Evolutionary conservation across 2,329 filamentous ascomycete genomes (phyloP).

Genomic region (Venturia nashicola): DNA sequence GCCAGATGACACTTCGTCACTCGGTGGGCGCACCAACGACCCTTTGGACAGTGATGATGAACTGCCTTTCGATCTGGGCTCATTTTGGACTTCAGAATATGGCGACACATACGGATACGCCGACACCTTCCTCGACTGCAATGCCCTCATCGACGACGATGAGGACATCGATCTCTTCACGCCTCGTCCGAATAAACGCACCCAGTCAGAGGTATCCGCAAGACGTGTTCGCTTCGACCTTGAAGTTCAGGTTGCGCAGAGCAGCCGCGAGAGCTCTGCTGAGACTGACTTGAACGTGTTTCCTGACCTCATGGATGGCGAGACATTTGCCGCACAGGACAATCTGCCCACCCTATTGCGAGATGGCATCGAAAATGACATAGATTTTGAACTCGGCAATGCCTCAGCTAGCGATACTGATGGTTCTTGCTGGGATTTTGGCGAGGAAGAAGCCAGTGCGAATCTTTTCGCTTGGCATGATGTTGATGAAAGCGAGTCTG

Average conservation of each 20-base stretch:
- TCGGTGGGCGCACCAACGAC: not conserved
- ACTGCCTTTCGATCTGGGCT: conserved; percentile 10
- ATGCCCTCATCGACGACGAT: not conserved
- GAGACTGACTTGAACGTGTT: conserved; percentile 57
- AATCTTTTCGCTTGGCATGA: conserved; percentile 21
- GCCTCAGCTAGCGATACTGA: conserved; percentile 29
- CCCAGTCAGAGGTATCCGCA: conserved; percentile 26
- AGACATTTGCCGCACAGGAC: conserved; percentile 58
- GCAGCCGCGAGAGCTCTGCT: conserved; percentile 21
- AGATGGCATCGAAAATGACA: conserved; percentile 34
- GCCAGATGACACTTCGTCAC: conserved; percentile 12
- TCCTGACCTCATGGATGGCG: conserved; percentile 45
- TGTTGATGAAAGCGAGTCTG: conserved; percentile 16
- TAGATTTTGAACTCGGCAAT: conserved; percentile 44
- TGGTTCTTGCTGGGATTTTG: conserved; percentile 51
- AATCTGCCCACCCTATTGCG: conserved; percentile 60
- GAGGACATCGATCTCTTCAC: not conserved
- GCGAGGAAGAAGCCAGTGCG: conserved; percentile 32
- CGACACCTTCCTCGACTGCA: not conserved
- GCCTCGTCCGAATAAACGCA: conserved; percentile 15
- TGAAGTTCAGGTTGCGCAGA: conserved; percentile 53
- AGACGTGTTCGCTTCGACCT: conserved; percentile 65
- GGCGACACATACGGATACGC: not conserved
- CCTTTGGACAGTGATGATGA: conserved; percentile 19
- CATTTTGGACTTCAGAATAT: not conserved